Percentiles rank a stretch among this genome's conserved stretches.
Conservation (phyloP, 257 asterid genomes). For the Anisodus acutangulus region DNA sequence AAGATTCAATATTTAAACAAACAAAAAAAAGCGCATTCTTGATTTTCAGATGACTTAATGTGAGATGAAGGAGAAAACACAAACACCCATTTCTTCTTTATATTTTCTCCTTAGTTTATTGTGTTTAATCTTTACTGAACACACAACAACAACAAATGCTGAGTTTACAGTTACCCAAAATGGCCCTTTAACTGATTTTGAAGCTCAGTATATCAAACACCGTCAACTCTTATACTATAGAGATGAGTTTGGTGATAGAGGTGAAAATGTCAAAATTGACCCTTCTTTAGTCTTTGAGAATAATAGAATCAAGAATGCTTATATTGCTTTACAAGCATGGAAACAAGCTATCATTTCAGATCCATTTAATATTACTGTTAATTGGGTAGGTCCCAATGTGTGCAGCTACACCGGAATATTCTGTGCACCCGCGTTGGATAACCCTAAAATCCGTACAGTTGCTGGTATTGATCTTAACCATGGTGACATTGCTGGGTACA, state of each 20-base stretch:
- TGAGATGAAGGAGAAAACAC: slow-evolving; percentile 70
- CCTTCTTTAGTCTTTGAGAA: slow-evolving; percentile 70
- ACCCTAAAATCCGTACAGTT: slow-evolving; percentile 57
- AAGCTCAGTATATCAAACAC: slow-evolving; percentile 57
- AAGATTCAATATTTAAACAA: not conserved
- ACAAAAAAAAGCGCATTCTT: not conserved
- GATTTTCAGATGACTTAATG: slow-evolving; percentile 68
- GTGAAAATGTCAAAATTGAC: slow-evolving; percentile 73
- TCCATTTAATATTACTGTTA: slow-evolving; percentile 59
- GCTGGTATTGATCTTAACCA: slow-evolving; percentile 90
- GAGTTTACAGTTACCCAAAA: slow-evolving; percentile 36
- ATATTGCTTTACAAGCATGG: slow-evolving; percentile 92
- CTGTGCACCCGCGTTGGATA: slow-evolving; percentile 75
- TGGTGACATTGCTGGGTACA: slow-evolving; percentile 87
- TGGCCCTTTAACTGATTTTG: slow-evolving; percentile 64
- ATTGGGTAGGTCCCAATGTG: slow-evolving; percentile 82
- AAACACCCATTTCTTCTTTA: slow-evolving; percentile 34
- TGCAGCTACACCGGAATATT: slow-evolving; percentile 70
- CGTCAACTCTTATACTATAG: slow-evolving; percentile 77
- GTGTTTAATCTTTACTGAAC: slow-evolving; percentile 34
- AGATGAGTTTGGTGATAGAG: slow-evolving; percentile 77
- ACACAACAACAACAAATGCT: slow-evolving; percentile 21
- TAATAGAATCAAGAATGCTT: slow-evolving; percentile 63
- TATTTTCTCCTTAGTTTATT: slow-evolving; percentile 26
- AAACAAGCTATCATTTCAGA: slow-evolving; percentile 84